Evolutionary conservation across 495 filamentous ascomycete species (phyloP).

Genomic region (Apodospora peruviana): DNA sequence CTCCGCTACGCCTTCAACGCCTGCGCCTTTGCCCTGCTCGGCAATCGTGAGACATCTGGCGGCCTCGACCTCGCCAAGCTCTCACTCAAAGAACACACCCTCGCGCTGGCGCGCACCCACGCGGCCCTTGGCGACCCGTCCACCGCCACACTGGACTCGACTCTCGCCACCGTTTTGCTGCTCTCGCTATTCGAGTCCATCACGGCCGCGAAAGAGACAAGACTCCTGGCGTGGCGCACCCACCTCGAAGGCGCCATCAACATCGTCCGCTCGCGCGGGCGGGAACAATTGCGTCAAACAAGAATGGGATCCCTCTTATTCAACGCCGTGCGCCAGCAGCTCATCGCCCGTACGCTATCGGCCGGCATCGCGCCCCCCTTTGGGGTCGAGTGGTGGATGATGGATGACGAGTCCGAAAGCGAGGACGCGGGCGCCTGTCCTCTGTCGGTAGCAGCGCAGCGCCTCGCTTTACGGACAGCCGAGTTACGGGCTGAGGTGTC

Average conservation of each 20-base stretch:
- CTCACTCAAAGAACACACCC: slow-evolving; percentile 38
- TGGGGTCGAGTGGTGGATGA: slow-evolving; percentile 46
- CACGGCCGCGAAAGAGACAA: slow-evolving; percentile 35
- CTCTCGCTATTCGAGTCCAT: slow-evolving; percentile 34
- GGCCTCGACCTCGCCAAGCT: slow-evolving; percentile 27
- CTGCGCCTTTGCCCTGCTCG: slow-evolving; percentile 50
- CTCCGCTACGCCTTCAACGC: slow-evolving; percentile 54
- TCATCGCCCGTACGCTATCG: slow-evolving; percentile 41
- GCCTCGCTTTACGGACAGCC: slow-evolving; percentile 35
- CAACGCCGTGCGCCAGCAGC: slow-evolving; percentile 40
- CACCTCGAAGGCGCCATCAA: slow-evolving; percentile 52
- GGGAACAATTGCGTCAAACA: slow-evolving; percentile 36
- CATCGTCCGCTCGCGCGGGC: slow-evolving; percentile 44
- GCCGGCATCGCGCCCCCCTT: slow-evolving; percentile 30
- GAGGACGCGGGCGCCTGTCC: slow-evolving; percentile 7
- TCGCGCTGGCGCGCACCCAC: slow-evolving; percentile 50
- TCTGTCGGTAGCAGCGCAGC: slow-evolving; percentile 28
- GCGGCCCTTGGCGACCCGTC: slow-evolving; percentile 46
- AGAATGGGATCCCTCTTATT: slow-evolving; percentile 43
- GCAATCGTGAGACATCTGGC: slow-evolving; percentile 32
- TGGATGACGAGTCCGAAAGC: slow-evolving; percentile 25
- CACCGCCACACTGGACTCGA: slow-evolving; percentile 18
- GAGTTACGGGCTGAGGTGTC: slow-evolving; percentile 39
- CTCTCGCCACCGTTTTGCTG: slow-evolving; percentile 20
- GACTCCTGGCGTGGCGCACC: slow-evolving; percentile 45